Evolutionary conservation across 1,139 yeast genomes (phyloP).

Genomic region (Hansenula anomala): DNA sequence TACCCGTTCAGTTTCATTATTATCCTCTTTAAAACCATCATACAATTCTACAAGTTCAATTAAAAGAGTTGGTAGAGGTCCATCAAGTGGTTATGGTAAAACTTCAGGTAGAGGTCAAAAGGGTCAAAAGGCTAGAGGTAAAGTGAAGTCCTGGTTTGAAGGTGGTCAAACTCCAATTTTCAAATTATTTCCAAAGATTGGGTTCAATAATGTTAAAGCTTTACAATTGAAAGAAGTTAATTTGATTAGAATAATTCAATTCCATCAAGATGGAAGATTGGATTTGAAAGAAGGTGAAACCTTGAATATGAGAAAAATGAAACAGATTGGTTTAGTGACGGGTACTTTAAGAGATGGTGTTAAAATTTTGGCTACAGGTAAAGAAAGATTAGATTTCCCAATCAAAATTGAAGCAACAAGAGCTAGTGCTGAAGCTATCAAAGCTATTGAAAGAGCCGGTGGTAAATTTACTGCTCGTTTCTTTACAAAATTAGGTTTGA

Average conservation of each 20-base stretch:
- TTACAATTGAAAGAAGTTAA: slow-evolving; percentile 48
- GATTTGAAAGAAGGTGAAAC: slow-evolving; percentile 53
- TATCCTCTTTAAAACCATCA: slow-evolving; percentile 31
- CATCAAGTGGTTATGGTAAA: slow-evolving; percentile 88
- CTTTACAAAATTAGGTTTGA: slow-evolving; percentile 59
- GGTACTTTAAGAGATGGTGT: slow-evolving; percentile 78
- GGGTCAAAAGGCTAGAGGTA: slow-evolving; percentile 96
- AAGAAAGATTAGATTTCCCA: slow-evolving; percentile 50
- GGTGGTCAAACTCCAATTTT: slow-evolving; percentile 98
- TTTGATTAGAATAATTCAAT: slow-evolving; percentile 54
- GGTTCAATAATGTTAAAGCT: slow-evolving; percentile 59
- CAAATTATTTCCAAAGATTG: slow-evolving; percentile 85
- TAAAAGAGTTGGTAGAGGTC: slow-evolving; percentile 94
- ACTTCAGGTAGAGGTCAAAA: slow-evolving; percentile 97
- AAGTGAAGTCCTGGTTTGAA: slow-evolving; percentile 90
- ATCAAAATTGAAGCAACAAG: slow-evolving; percentile 75
- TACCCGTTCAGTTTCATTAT: slow-evolving; percentile 25
- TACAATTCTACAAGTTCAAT: slow-evolving; percentile 33
- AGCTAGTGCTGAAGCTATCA: slow-evolving; percentile 74
- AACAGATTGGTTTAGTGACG: slow-evolving; percentile 64
- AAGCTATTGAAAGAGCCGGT: slow-evolving; percentile 65
- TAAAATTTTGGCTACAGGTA: slow-evolving; percentile 70
- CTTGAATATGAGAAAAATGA: slow-evolving; percentile 60
- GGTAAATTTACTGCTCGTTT: slow-evolving; percentile 72
- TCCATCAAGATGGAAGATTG: slow-evolving; percentile 64